Percentiles rank a stretch among this genome's conserved stretches.
These are phyloP conservation scores for Colletotrichum musicola DNA, from an alignment of 2,329 filamentous ascomycete genomes.

Conservation along the genomic window DNA sequence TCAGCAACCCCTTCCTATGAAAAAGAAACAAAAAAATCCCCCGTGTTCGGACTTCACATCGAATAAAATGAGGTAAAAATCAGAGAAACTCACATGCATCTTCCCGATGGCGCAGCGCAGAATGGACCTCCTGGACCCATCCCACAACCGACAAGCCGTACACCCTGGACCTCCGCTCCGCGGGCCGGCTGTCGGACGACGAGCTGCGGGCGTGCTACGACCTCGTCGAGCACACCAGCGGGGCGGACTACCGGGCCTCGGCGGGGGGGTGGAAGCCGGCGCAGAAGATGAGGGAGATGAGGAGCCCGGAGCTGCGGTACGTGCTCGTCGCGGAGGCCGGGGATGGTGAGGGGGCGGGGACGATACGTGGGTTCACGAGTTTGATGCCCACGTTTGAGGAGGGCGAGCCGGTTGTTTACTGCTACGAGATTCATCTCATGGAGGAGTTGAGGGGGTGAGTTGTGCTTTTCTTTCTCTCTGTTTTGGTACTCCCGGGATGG, in stretches of 20 bases:
- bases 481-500: no score
- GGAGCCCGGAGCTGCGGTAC: constrained; percentile 75
- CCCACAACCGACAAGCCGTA: constrained; percentile 58
- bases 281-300: constrained; percentile 77
- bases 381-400: constrained; percentile 80
- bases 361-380: constrained; percentile 72
- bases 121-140: constrained; percentile 63
- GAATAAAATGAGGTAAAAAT: constrained; percentile 34
- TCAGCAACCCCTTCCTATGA: constrained; percentile 42
- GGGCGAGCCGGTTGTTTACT: constrained; percentile 75
- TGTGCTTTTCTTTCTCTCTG: background rate
- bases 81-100: background rate
- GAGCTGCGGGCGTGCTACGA: constrained; percentile 67
- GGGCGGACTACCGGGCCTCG: constrained; percentile 73
- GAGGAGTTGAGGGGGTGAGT: constrained; percentile 66
- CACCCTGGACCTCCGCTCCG: constrained; percentile 56
- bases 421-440: constrained; percentile 82
- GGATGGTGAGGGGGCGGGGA: no score
- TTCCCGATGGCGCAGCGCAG: constrained; percentile 33
- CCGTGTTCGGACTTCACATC: background rate
- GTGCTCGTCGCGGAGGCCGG: constrained; percentile 73
- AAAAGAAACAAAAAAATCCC: background rate
- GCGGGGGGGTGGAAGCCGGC: constrained; percentile 72
- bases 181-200: constrained; percentile 52
- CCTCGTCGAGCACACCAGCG: constrained; percentile 74